Evolutionary conservation across 73 alveolate genomes (phyloP).

Genomic region (Uronychia setigera): DNA sequence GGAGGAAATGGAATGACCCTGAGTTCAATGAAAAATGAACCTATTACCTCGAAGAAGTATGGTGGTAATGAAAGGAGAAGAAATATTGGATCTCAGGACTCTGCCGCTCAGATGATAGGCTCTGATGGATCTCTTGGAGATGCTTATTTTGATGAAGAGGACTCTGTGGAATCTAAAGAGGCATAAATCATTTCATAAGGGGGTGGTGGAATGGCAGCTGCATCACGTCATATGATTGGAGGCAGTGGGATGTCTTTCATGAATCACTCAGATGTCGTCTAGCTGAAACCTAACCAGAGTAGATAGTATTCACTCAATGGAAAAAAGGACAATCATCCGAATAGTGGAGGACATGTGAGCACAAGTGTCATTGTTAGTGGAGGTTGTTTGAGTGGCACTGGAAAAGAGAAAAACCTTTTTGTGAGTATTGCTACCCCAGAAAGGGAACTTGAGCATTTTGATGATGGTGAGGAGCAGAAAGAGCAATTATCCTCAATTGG

Average conservation of each 20-base stretch:
- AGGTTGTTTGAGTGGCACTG: background rate
- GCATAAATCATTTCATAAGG: background rate
- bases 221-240: too few species aligned
- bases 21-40: too few species aligned
- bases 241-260: too few species aligned
- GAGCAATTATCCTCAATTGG: too few species aligned
- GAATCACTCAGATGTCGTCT: too few species aligned
- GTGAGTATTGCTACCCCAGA: background rate
- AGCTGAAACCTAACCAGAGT: too few species aligned
- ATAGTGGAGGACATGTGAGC: conserved; percentile 5
- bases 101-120: background rate
- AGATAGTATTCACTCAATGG: too few species aligned
- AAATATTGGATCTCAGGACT: background rate
- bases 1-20: too few species aligned
- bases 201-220: too few species aligned
- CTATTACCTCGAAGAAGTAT: too few species aligned
- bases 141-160: background rate
- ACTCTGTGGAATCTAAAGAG: background rate
- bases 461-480: background rate
- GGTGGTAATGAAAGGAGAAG: too few species aligned
- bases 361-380: background rate
- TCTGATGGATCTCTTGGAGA: background rate
- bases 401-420: background rate
- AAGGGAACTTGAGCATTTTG: background rate
- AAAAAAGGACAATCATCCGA: background rate